Evolutionary conservation across 768 basidiomycete genomes (phyloP).

Genomic region (Boletus speciosus): DNA sequence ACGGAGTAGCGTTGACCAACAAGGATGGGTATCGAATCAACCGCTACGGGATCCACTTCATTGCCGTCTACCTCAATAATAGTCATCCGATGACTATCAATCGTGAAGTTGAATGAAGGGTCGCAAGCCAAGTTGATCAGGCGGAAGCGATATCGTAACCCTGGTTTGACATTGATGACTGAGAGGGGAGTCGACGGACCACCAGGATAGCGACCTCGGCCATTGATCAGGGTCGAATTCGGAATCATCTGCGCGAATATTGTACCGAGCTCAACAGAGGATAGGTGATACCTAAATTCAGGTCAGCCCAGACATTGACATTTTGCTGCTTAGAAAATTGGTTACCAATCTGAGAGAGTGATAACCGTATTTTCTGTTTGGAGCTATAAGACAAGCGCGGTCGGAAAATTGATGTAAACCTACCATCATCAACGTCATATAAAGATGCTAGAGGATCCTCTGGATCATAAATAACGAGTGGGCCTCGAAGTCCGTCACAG

Average conservation of each 20-base stretch:
- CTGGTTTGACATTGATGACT: slow-evolving; percentile 40
- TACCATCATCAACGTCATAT: slow-evolving; percentile 48
- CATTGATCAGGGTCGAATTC: slow-evolving; percentile 52
- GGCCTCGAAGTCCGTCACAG: slow-evolving; percentile 43
- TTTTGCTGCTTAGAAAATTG: background rate
- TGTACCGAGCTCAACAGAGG: slow-evolving; percentile 15
- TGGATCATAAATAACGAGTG: slow-evolving; percentile 45
- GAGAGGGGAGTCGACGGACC: slow-evolving; percentile 41
- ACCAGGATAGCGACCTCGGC: slow-evolving; percentile 42
- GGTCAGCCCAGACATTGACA: slow-evolving; percentile 5
- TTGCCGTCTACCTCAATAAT: slow-evolving; percentile 53
- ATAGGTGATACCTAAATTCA: slow-evolving; percentile 35
- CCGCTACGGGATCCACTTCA: slow-evolving; percentile 40
- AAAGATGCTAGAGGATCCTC: slow-evolving; percentile 37
- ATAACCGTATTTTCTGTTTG: slow-evolving; percentile 39
- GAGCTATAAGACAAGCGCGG: background rate
- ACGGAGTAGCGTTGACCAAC: slow-evolving; percentile 45
- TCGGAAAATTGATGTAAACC: background rate
- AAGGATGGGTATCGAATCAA: slow-evolving; percentile 34
- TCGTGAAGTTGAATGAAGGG: slow-evolving; percentile 39
- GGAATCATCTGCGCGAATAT: slow-evolving; percentile 14
- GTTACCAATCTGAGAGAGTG: slow-evolving; percentile 48
- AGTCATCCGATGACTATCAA: slow-evolving; percentile 46
- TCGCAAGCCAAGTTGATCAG: slow-evolving; percentile 49
- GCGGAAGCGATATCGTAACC: slow-evolving; percentile 52